Conservation (phyloP, 306 rosid genomes). For the Prunus mongolica region DNA sequence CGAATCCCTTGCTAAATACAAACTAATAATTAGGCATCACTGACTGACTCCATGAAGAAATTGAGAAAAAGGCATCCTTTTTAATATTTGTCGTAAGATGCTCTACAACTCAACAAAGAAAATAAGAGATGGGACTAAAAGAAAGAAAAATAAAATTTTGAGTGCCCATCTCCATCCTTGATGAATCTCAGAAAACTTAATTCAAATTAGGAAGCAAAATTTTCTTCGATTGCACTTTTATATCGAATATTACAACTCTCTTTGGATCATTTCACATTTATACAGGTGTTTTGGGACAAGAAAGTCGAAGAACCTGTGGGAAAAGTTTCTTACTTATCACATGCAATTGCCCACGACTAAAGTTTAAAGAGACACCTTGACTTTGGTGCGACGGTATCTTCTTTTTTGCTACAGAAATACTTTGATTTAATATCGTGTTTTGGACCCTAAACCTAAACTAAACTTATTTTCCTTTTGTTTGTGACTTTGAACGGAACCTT, state of each 20-base stretch:
- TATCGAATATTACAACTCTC: conserved; percentile 16
- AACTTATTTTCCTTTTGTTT: not conserved
- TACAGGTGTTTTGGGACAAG: not conserved
- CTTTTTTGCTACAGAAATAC: not conserved
- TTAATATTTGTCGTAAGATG: conserved; percentile 6
- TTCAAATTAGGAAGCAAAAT: not conserved
- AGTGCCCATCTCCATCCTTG: conserved; percentile 6
- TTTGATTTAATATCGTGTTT: not conserved
- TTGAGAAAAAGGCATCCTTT: conserved; percentile 8
- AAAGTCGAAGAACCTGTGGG: not conserved
- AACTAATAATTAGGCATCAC: conserved; percentile 41
- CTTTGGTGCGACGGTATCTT: conserved; percentile 41
- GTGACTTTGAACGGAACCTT: not conserved
- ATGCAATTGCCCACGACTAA: conserved; percentile 12
- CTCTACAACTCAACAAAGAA: conserved; percentile 11
- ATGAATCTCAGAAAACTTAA: conserved; percentile 22
- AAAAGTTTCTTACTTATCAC: not conserved
- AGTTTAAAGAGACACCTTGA: conserved; percentile 33
- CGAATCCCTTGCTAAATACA: conserved; percentile 41
- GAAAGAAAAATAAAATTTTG: not conserved
- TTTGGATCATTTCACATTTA: not conserved
- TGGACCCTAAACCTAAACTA: not conserved
- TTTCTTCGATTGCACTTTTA: conserved; percentile 16
- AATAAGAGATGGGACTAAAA: not conserved
- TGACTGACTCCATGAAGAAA: conserved; percentile 44